Conservation (phyloP, 208 protist species). For the Leishmania mexicana region DNA sequence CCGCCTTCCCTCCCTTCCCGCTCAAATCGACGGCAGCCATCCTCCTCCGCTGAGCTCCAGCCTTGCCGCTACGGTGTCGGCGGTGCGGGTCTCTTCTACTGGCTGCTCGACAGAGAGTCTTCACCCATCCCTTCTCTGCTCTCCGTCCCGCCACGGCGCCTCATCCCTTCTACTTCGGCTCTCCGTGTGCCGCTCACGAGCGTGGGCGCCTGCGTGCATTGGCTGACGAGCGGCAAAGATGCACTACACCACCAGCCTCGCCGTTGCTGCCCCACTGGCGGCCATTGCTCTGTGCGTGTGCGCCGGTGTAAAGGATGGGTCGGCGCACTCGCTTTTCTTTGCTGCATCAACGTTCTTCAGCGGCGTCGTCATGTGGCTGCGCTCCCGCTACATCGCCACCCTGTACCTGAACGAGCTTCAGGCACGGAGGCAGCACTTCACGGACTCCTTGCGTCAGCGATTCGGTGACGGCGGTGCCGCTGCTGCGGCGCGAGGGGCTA, state of each 20-base stretch:
- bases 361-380: slow-evolving; percentile 49
- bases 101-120: neutral
- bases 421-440: slow-evolving; percentile 15
- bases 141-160: neutral
- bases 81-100: neutral
- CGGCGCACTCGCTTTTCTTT: slow-evolving; percentile 33
- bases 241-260: slow-evolving; percentile 10
- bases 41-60: neutral
- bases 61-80: neutral
- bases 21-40: neutral
- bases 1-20: neutral
- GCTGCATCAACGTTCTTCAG: slow-evolving; percentile 34
- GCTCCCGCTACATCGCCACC: slow-evolving; percentile 45
- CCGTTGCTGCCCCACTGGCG: slow-evolving; percentile 19
- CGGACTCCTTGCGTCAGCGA: slow-evolving; percentile 3
- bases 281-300: slow-evolving; percentile 10
- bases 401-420: slow-evolving; percentile 46
- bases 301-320: slow-evolving; percentile 8
- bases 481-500: neutral
- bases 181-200: neutral
- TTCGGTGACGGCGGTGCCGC: neutral
- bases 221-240: neutral
- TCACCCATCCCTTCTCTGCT: neutral
- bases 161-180: neutral
- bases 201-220: neutral